These are phyloP conservation scores for Cladophialophora bantiana DNA, from an alignment of 2,329 filamentous ascomycete genomes.

Conservation along the genomic window DNA sequence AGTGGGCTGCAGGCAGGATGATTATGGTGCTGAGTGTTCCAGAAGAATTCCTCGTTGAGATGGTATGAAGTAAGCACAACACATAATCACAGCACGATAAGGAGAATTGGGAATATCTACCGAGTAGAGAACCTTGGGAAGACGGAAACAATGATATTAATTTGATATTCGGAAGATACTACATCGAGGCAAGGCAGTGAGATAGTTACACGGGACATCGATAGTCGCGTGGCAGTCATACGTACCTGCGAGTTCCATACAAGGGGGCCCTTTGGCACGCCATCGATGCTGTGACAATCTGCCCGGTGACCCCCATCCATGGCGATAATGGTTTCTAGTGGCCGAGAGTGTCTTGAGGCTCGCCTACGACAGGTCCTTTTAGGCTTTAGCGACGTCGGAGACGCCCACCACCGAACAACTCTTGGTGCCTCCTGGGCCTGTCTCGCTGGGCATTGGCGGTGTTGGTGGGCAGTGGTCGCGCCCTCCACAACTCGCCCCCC, in stretches of 20 bases:
- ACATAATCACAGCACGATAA: background rate
- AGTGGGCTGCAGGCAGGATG: background rate
- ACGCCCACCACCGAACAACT: background rate
- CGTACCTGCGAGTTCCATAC: background rate
- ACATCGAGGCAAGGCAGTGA: background rate
- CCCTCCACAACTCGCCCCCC: conserved; percentile 6
- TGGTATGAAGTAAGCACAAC: conserved; percentile 6
- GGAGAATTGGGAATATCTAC: background rate
- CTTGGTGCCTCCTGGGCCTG: background rate
- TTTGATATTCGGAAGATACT: background rate
- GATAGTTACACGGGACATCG: background rate
- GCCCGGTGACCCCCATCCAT: background rate
- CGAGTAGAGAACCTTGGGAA: no score
- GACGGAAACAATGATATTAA: no score
- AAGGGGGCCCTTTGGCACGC: background rate
- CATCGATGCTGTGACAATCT: background rate
- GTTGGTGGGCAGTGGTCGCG: background rate
- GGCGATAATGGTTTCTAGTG: conserved; percentile 24
- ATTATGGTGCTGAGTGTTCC: conserved; percentile 6
- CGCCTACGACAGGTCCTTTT: background rate
- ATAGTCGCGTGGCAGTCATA: conserved; percentile 1
- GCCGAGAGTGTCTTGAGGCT: conserved; percentile 6
- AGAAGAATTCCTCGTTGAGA: background rate
- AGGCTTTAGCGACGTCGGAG: background rate
- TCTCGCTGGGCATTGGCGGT: background rate